Percentiles rank a stretch among this genome's conserved stretches.
Conservation (phyloP, 257 asterid genomes). For the Fraxinus quadrangulata region DNA sequence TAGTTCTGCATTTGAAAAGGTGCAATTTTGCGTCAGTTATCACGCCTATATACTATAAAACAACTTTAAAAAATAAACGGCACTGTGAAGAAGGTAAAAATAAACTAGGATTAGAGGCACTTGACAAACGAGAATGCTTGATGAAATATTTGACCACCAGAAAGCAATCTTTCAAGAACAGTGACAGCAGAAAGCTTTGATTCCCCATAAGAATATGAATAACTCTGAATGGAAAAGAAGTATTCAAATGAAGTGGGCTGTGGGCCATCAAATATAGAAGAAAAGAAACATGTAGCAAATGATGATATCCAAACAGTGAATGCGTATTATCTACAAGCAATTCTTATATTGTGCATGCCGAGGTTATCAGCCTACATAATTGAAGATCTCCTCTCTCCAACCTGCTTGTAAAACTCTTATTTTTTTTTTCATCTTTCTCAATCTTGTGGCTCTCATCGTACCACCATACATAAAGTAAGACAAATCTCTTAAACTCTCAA, state of each 20-base stretch:
- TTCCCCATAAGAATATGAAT: not conserved
- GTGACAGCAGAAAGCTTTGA: not conserved
- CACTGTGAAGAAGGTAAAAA: not conserved
- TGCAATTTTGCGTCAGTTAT: slow-evolving; percentile 17
- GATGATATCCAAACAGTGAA: not conserved
- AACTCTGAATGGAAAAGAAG: not conserved
- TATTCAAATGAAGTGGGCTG: not conserved
- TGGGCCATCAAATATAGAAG: not conserved
- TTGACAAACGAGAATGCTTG: not conserved
- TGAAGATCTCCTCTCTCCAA: not conserved
- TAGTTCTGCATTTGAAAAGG: slow-evolving; percentile 57
- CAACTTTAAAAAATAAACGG: not conserved
- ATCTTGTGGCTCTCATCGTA: not conserved
- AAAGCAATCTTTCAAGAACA: not conserved
- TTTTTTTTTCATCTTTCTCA: no score
- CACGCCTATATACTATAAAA: not conserved
- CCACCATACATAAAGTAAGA: not conserved
- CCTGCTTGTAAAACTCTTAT: not conserved
- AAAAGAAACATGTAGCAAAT: not conserved
- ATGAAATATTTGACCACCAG: not conserved
- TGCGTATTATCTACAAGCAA: not conserved
- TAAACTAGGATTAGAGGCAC: slow-evolving; percentile 2
- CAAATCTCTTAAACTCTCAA: not conserved
- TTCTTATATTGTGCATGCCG: not conserved
- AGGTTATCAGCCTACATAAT: not conserved